These are phyloP conservation scores for Fonsecaea pugnacius DNA, from an alignment of 2,329 filamentous ascomycete species.

Conservation along the genomic window DNA sequence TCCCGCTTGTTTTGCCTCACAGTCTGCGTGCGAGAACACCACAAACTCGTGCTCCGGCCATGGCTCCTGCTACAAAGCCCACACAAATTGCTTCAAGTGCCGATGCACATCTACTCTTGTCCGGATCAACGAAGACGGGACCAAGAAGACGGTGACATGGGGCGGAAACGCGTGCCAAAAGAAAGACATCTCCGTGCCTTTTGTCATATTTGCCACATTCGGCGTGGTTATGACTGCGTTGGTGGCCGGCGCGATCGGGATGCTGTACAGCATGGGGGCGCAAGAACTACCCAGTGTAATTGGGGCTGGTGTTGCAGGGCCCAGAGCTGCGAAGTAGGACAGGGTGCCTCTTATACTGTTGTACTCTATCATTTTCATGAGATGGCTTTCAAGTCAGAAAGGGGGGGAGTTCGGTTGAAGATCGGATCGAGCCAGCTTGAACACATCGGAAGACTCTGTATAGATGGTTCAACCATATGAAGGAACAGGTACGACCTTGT, in stretches of 20 bases:
- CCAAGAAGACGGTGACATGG: slow-evolving; percentile 72
- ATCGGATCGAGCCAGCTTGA: not conserved
- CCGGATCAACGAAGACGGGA: slow-evolving; percentile 52
- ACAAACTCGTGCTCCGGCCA: slow-evolving; percentile 84
- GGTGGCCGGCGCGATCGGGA: slow-evolving; percentile 71
- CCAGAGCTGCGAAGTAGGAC: slow-evolving; percentile 55
- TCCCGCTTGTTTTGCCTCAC: slow-evolving; percentile 74
- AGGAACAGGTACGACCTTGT: not conserved
- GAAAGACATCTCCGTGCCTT: slow-evolving; percentile 83
- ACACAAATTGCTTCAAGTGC: slow-evolving; percentile 74
- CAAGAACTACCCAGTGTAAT: slow-evolving; percentile 92
- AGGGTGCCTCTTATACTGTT: not conserved
- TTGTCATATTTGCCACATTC: slow-evolving; percentile 83
- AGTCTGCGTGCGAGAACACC: slow-evolving; percentile 67
- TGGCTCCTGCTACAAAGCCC: slow-evolving; percentile 75
- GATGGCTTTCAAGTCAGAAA: not conserved
- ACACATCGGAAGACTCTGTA: not conserved
- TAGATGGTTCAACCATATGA: not conserved
- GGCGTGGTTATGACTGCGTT: slow-evolving; percentile 71
- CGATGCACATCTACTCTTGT: slow-evolving; percentile 67
- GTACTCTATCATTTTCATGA: not conserved
- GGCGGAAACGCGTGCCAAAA: slow-evolving; percentile 87
- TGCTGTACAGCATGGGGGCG: slow-evolving; percentile 82
- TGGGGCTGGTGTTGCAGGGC: slow-evolving; percentile 84
- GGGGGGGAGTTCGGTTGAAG: not conserved